Evolutionary conservation across 2,329 filamentous ascomycete species (phyloP).

Genomic region (Drechslerella stenobrocha): DNA sequence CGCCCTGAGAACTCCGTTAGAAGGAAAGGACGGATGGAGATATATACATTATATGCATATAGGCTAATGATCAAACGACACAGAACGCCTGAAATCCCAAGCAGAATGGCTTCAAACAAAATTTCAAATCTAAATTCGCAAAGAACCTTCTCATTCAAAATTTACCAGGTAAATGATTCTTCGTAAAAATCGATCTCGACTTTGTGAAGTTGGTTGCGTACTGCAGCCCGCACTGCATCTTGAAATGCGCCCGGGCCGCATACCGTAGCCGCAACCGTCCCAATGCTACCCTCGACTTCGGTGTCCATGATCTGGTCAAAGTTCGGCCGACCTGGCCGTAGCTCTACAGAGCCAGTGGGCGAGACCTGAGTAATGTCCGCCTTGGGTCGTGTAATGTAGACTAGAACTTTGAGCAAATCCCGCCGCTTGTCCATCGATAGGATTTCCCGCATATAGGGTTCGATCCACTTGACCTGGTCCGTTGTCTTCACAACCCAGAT

Average conservation of each 20-base stretch:
- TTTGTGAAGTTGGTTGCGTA: conserved; percentile 66
- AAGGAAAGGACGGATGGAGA: conserved; percentile 15
- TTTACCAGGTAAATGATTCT: conserved; percentile 71
- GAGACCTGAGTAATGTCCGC: conserved; percentile 79
- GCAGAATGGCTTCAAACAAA: neutral
- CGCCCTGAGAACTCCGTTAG: conserved; percentile 29
- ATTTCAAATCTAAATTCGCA: conserved; percentile 10
- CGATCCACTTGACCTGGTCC: conserved; percentile 53
- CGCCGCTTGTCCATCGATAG: conserved; percentile 77
- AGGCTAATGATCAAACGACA: conserved; percentile 15
- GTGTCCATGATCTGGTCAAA: conserved; percentile 75
- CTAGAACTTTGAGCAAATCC: conserved; percentile 79
- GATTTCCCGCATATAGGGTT: conserved; percentile 66
- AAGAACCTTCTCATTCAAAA: conserved; percentile 32
- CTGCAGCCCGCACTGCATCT: conserved; percentile 72
- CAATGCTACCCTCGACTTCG: conserved; percentile 79
- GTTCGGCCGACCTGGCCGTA: conserved; percentile 88
- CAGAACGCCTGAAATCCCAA: conserved; percentile 23
- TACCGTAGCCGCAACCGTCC: conserved; percentile 85
- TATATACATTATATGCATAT: conserved; percentile 28
- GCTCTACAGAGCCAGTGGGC: conserved; percentile 77
- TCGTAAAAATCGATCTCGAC: conserved; percentile 77
- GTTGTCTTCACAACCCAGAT: conserved; percentile 46
- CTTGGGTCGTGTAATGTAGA: conserved; percentile 87
- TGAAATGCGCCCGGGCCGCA: conserved; percentile 74